Evolutionary conservation across 1,284 basidiomycete genomes (phyloP), one percentile per base, ranked within the genome.

Genomic region (Marasmius oreades): DNA sequence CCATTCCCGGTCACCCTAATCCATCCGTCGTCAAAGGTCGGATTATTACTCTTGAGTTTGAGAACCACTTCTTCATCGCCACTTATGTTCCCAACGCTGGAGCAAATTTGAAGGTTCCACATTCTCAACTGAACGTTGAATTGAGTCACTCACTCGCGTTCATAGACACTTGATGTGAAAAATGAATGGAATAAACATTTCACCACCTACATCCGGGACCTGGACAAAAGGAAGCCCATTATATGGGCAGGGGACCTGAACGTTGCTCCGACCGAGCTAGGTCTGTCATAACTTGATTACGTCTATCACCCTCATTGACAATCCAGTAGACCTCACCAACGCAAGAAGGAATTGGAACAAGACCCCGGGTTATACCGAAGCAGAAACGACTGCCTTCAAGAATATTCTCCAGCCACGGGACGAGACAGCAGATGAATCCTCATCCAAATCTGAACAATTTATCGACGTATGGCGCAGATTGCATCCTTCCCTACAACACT

Each of bases 41-140:
- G n/a, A 85, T 92, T 54, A 71, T 93, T 36, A 93, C 89, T 1
- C 73, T 93, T 24, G 93, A 95, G 67, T 95, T 92, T 62, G 80
- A 83, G 47, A 80, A 76, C 43, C 82, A 73, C 55, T 93, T 85
- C 61, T 61, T 95, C 7, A 74, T 95, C 42, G 90, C 86, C 10
- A 95, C 92, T 1, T 95, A 95, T 61, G 90, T 91, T 23, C 86
- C 90, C n/a, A 95, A 95, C 64, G 92, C 93, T 0, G 93, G 93
- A 7, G 74, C 82, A 56, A 77, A 80, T 2, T 75, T 95, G 46
- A 93, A 94, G 81, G 91, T 47, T 56, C 23, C 26, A 2, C 28
- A 53, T 24, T 42, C 56, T 48, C 18, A n/a, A 4, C 16, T 33
- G 22, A 39, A 24, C 7, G 11, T 4, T 14, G 43, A 1, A 26